Percentiles rank a stretch among this genome's conserved stretches.
These are phyloP conservation scores for Metarhizium sp. DNA, from an alignment of 2,329 filamentous ascomycete species.

Conservation along the genomic window DNA sequence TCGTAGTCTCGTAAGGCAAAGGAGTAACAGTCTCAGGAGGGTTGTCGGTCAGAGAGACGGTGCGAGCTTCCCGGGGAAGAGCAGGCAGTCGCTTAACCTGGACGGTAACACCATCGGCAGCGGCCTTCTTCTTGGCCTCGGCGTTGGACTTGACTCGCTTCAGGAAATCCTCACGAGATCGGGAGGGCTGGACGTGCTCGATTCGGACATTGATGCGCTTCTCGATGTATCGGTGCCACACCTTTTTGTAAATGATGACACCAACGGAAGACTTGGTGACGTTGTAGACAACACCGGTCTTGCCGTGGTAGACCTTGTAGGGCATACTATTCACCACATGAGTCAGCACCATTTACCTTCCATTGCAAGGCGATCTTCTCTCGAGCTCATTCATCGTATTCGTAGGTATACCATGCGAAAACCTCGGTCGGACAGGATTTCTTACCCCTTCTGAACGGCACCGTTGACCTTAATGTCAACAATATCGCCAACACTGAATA, in stretches of 20 bases:
- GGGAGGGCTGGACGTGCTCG: slow-evolving; percentile 92
- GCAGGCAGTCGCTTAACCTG: slow-evolving; percentile 87
- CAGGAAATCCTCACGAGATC: slow-evolving; percentile 95
- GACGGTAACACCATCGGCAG: slow-evolving; percentile 77
- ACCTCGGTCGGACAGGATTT: slow-evolving; percentile 1
- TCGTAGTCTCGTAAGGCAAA: slow-evolving; percentile 95
- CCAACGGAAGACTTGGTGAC: slow-evolving; percentile 96
- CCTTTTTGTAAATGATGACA: slow-evolving; percentile 99
- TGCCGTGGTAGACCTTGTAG: slow-evolving; percentile 99
- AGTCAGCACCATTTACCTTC: slow-evolving; percentile 21
- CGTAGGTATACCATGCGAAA: not conserved
- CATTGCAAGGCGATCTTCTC: not conserved
- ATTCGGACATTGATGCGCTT: slow-evolving; percentile 99
- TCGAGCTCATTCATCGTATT: not conserved
- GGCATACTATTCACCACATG: slow-evolving; percentile 61
- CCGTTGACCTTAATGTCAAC: slow-evolving; percentile 98
- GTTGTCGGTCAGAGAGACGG: slow-evolving; percentile 72
- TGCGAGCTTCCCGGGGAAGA: slow-evolving; percentile 70
- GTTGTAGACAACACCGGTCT: slow-evolving; percentile 98
- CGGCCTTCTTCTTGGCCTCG: slow-evolving; percentile 83
- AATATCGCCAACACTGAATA: slow-evolving; percentile 80
- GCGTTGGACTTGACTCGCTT: slow-evolving; percentile 95
- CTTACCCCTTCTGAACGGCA: slow-evolving; percentile 96
- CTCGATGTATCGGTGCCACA: slow-evolving; percentile 99
- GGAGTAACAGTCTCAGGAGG: slow-evolving; percentile 85